These are phyloP conservation scores for Penicillium arizonense DNA, from an alignment of 495 filamentous ascomycete genomes.

Conservation along the genomic window DNA sequence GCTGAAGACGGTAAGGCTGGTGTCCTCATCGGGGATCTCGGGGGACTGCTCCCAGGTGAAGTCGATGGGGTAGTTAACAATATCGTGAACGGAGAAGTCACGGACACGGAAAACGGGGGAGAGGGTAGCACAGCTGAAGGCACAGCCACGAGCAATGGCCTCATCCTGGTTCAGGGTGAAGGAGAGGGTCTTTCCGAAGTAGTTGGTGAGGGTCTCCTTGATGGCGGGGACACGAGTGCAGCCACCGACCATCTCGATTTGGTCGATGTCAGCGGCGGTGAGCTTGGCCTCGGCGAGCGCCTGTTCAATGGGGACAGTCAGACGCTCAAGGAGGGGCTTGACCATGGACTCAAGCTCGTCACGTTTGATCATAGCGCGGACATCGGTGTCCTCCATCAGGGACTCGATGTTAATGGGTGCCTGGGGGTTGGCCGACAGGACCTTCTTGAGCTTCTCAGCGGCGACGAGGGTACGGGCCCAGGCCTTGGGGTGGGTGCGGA, in stretches of 20 bases:
- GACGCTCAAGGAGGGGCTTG: slow-evolving; percentile 76
- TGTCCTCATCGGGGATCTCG: slow-evolving; percentile 98
- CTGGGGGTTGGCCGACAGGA: slow-evolving; percentile 90
- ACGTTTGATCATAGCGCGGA: slow-evolving; percentile 83
- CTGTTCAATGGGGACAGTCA: slow-evolving; percentile 75
- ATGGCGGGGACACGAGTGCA: slow-evolving; percentile 90
- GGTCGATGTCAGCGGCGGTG: slow-evolving; percentile 86
- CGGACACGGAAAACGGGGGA: slow-evolving; percentile 98
- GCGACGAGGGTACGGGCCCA: slow-evolving; percentile 80
- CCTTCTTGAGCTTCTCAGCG: slow-evolving; percentile 98
- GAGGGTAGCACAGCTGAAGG: slow-evolving; percentile 97
- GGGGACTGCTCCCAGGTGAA: slow-evolving; percentile 99
- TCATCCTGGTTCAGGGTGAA: slow-evolving; percentile 99
- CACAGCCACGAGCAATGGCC: slow-evolving; percentile 92
- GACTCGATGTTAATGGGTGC: slow-evolving; percentile 98
- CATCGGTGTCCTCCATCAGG: slow-evolving; percentile 96
- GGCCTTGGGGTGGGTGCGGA: slow-evolving; percentile 85
- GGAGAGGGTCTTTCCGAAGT: slow-evolving; percentile 88
- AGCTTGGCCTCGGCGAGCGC: slow-evolving; percentile 90
- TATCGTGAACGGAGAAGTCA: slow-evolving; percentile 96
- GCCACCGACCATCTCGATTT: slow-evolving; percentile 91
- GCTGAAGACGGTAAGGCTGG: slow-evolving; percentile 95
- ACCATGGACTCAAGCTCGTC: slow-evolving; percentile 92
- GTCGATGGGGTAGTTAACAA: slow-evolving; percentile 97
- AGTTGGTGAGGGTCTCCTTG: slow-evolving; percentile 85